phyloP scores from a whole-genome alignment of 768 basidiomycete genomes.

The Lentinula boryana region DNA sequence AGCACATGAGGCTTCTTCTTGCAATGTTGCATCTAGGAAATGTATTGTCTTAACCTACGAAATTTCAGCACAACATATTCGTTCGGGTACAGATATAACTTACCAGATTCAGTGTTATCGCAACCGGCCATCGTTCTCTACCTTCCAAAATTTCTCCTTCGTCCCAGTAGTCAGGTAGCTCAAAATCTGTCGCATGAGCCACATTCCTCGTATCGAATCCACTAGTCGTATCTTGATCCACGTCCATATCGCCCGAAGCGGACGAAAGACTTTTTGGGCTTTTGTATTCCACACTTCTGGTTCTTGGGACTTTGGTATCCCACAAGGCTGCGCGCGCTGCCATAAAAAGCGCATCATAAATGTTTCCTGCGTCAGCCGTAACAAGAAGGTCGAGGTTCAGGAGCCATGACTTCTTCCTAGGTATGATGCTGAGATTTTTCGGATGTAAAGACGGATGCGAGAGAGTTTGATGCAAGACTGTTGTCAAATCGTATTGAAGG shows the following conservation, averaged over 20 bases:
- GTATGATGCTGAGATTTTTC: constrained; percentile 53
- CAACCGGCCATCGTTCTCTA: constrained; percentile 67
- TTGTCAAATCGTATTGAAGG: constrained; percentile 66
- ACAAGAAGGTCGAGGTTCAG: constrained; percentile 70
- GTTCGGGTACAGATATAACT: constrained; percentile 17
- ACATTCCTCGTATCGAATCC: constrained; percentile 52
- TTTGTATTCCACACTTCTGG: constrained; percentile 64
- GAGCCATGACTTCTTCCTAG: constrained; percentile 67
- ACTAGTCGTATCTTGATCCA: constrained; percentile 43
- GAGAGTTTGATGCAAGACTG: constrained; percentile 57
- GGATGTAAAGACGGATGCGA: constrained; percentile 65
- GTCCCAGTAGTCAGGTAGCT: constrained; percentile 84
- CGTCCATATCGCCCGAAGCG: constrained; percentile 44
- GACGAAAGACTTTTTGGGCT: constrained; percentile 25
- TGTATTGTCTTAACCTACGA: constrained; percentile 50
- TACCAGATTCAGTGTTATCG: constrained; percentile 74
- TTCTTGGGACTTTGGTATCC: constrained; percentile 76
- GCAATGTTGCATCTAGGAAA: constrained; percentile 67
- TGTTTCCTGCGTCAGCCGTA: constrained; percentile 68
- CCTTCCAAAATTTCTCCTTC: constrained; percentile 66
- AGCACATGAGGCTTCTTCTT: constrained; percentile 67
- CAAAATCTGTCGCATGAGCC: constrained; percentile 66
- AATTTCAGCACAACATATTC: background rate
- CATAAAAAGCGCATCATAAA: constrained; percentile 74
- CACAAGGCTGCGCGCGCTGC: constrained; percentile 74